Conservation (phyloP, 345 rosid genomes). For the Heritiera littoralis region DNA sequence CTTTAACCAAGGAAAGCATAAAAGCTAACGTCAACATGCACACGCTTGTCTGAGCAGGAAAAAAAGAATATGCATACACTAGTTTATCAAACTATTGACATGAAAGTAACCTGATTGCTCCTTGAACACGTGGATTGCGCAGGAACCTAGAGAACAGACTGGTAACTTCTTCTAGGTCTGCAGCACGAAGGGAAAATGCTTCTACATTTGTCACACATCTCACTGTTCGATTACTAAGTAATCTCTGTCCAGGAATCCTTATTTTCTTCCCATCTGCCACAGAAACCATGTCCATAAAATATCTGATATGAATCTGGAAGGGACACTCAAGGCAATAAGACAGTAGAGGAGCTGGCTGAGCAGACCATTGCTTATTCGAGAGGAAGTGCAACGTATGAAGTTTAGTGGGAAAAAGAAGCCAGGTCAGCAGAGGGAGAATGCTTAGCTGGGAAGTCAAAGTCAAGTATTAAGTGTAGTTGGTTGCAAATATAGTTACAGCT, state of each 20-base stretch:
- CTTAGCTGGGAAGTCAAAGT: too few species aligned
- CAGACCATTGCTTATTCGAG: too few species aligned
- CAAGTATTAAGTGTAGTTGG: too few species aligned
- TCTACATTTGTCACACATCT: slow-evolving; percentile 74
- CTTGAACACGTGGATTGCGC: slow-evolving; percentile 67
- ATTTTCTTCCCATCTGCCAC: slow-evolving; percentile 58
- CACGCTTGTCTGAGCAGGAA: background rate
- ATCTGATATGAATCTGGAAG: too few species aligned
- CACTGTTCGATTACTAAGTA: slow-evolving; percentile 59
- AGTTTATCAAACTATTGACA: background rate
- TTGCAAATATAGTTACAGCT: too few species aligned
- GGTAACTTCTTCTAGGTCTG: slow-evolving; percentile 86
- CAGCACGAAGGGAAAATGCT: slow-evolving; percentile 79
- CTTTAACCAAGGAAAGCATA: too few species aligned
- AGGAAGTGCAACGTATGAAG: too few species aligned
- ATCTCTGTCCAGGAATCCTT: slow-evolving; percentile 43
- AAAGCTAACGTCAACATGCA: background rate
- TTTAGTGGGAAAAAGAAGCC: too few species aligned
- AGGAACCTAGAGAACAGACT: slow-evolving; percentile 60
- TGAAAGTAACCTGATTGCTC: slow-evolving; percentile 70
- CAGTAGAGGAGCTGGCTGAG: too few species aligned
- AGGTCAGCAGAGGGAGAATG: too few species aligned
- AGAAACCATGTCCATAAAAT: slow-evolving; percentile 9
- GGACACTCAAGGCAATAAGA: too few species aligned
- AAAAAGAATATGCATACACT: background rate